phyloP scores from a whole-genome alignment of 2,329 filamentous ascomycete species.

The Colletotrichum tropicale region DNA sequence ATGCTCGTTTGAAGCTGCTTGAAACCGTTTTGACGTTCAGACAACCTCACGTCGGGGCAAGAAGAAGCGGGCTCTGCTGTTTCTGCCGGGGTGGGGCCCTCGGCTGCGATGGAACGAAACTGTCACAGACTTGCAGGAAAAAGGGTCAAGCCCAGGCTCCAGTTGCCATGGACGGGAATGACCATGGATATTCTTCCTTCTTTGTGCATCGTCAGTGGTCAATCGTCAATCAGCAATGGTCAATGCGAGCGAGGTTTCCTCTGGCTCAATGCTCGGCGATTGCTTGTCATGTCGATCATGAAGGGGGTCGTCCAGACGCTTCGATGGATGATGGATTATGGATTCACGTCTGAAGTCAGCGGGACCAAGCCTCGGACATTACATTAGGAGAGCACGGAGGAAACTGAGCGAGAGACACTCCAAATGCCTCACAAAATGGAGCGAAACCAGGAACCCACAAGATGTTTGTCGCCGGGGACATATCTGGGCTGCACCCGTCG shows the following conservation, averaged over 20 bases:
- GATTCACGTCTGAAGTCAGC: not conserved
- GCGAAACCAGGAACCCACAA: not conserved
- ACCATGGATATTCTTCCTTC: not conserved
- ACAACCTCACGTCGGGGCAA: slow-evolving; percentile 10
- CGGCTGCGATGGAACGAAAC: slow-evolving; percentile 9
- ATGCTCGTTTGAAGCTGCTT: not conserved
- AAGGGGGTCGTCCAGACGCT: not conserved
- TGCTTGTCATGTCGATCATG: not conserved
- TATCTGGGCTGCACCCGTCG: not conserved
- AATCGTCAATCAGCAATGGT: not conserved
- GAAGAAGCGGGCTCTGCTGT: slow-evolving; percentile 5
- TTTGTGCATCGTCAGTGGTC: not conserved
- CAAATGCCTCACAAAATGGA: not conserved
- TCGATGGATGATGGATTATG: not conserved
- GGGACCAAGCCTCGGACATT: not conserved
- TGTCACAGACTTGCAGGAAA: not conserved
- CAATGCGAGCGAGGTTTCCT: not conserved
- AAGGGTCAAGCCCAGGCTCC: not conserved
- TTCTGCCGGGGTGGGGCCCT: slow-evolving; percentile 10
- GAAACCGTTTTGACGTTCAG: slow-evolving; percentile 18
- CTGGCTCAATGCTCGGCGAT: not conserved
- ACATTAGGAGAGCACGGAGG: not conserved
- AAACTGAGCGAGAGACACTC: not conserved
- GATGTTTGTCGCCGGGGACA: not conserved
- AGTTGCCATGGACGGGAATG: not conserved